phyloP scores from a whole-genome alignment of 257 asterid genomes.

The Capsicum baccatum region DNA sequence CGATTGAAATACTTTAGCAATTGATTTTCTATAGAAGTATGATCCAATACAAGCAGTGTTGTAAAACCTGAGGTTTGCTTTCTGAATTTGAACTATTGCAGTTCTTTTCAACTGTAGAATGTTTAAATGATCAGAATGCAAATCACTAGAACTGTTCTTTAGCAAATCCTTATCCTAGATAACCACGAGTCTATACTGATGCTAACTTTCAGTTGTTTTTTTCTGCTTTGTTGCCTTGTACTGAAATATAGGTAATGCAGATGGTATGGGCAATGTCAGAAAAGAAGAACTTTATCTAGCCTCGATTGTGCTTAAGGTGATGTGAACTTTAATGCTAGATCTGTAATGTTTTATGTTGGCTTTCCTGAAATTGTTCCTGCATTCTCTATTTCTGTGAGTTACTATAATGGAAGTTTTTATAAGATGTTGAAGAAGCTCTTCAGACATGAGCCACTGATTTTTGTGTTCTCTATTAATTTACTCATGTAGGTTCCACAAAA shows the following conservation, averaged over 20 bases:
- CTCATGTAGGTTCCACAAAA: constrained; percentile 66
- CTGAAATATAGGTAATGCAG: constrained; percentile 68
- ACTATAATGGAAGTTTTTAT: neutral
- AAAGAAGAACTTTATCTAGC: constrained; percentile 83
- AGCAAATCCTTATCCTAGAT: neutral
- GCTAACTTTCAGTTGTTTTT: constrained; percentile 17
- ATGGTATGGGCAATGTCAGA: constrained; percentile 75
- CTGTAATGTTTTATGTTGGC: neutral
- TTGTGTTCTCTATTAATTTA: constrained; percentile 11
- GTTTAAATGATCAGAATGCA: neutral
- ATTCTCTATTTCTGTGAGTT: neutral
- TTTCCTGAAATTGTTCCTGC: neutral
- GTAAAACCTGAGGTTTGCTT: neutral
- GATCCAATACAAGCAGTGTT: neutral
- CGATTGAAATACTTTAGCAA: neutral
- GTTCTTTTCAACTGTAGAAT: neutral
- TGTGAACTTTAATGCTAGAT: neutral
- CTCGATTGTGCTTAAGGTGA: constrained; percentile 77
- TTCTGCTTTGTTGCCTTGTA: constrained; percentile 18
- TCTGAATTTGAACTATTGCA: constrained; percentile 16
- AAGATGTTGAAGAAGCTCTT: neutral
- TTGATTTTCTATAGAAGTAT: neutral
- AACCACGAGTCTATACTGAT: neutral
- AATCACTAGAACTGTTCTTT: neutral
- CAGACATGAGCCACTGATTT: constrained; percentile 16